Percentiles rank a stretch among this genome's conserved stretches.
phyloP scores from a whole-genome alignment of 2,329 filamentous ascomycete genomes.

The Beauveria sp. region DNA sequence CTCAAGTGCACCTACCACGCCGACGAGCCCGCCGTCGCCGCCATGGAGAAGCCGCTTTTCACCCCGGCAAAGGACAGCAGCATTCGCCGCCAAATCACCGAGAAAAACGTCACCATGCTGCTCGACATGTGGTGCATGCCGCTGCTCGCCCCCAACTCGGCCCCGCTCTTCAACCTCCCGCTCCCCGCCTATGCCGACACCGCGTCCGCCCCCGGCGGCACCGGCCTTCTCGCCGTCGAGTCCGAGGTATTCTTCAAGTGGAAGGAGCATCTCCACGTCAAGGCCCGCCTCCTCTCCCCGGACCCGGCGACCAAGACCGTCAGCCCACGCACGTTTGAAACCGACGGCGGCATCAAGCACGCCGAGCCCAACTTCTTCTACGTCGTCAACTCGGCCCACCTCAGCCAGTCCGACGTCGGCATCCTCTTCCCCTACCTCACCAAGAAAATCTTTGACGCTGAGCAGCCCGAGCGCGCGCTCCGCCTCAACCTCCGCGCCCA shows the following conservation, averaged over 20 bases:
- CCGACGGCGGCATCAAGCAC: conserved; percentile 34
- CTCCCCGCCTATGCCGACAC: conserved; percentile 58
- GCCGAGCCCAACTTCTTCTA: conserved; percentile 65
- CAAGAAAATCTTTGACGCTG: conserved; percentile 48
- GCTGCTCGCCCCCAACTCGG: conserved; percentile 53
- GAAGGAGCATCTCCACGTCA: conserved; percentile 62
- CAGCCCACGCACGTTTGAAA: conserved; percentile 32
- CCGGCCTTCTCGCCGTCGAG: conserved; percentile 60
- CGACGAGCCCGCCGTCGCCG: conserved; percentile 34
- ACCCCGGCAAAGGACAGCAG: conserved; percentile 45
- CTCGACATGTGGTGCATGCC: conserved; percentile 80
- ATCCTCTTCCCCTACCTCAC: conserved; percentile 69
- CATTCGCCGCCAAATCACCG: conserved; percentile 59
- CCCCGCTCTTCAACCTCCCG: conserved; percentile 62
- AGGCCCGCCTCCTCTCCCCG: conserved; percentile 57
- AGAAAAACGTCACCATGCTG: conserved; percentile 56
- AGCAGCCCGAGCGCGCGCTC: conserved; percentile 50
- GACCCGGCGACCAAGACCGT: conserved; percentile 39
- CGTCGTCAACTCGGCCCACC: conserved; percentile 64
- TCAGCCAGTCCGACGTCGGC: conserved; percentile 79
- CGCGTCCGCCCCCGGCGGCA: conserved; percentile 43
- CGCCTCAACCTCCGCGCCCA: conserved; percentile 52
- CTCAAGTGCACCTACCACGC: conserved; percentile 72
- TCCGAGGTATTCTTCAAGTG: conserved; percentile 75
- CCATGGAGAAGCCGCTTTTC: conserved; percentile 53